Evolutionary conservation across 2,329 filamentous ascomycete species (phyloP).

Genomic region (Xylariaceae sp.): DNA sequence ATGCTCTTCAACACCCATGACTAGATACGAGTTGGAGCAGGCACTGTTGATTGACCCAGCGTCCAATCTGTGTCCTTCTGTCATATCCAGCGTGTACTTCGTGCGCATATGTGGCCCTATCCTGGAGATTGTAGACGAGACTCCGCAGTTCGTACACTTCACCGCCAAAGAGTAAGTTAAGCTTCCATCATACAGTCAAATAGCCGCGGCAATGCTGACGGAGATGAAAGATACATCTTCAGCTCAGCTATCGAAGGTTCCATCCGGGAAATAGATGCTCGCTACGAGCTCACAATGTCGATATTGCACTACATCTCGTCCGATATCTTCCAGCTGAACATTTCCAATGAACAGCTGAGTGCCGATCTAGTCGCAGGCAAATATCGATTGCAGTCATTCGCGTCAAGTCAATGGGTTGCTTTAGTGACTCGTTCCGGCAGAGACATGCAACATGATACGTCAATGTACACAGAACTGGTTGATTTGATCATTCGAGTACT

Average conservation of each 20-base stretch:
- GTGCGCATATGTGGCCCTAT: slow-evolving; percentile 28
- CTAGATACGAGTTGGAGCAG: slow-evolving; percentile 17
- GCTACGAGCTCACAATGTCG: background rate
- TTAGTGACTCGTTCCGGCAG: background rate
- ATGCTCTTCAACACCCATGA: slow-evolving; percentile 17
- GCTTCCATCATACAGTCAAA: background rate
- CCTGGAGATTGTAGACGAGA: slow-evolving; percentile 27
- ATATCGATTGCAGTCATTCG: slow-evolving; percentile 1
- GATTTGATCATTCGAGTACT: background rate
- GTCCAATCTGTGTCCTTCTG: background rate
- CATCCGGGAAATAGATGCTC: background rate
- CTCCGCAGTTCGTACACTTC: slow-evolving; percentile 32
- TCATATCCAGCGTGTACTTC: slow-evolving; percentile 11
- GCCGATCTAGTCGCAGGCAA: background rate
- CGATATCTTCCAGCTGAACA: background rate
- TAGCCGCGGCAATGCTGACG: background rate
- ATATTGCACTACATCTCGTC: background rate
- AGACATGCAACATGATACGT: background rate
- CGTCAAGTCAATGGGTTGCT: background rate
- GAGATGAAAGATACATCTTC: slow-evolving; percentile 2
- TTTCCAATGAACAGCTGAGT: background rate
- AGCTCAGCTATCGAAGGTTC: background rate
- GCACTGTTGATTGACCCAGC: slow-evolving; percentile 10
- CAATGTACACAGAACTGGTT: background rate
- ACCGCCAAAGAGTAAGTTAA: slow-evolving; percentile 27